Evolutionary conservation across 2,329 filamentous ascomycete species (phyloP).

Genomic region (Cordyceps farinosa): DNA sequence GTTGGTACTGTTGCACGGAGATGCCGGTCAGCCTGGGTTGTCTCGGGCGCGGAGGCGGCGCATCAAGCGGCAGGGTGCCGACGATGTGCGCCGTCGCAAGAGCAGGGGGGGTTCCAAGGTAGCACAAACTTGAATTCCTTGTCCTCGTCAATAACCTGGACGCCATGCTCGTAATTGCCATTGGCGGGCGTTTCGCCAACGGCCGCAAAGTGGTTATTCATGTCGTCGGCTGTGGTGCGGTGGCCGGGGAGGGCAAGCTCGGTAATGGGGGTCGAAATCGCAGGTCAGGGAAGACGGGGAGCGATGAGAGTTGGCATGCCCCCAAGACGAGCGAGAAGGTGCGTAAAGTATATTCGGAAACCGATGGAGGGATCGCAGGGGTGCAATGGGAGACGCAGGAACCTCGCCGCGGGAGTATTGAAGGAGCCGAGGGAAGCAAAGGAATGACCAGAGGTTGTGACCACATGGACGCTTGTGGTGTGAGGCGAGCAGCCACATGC

Average conservation of each 20-base stretch:
- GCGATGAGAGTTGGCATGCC: slow-evolving; percentile 6
- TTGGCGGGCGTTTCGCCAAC: slow-evolving; percentile 63
- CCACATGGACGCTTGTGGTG: slow-evolving; percentile 16
- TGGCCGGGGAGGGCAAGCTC: slow-evolving; percentile 4
- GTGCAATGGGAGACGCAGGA: not conserved
- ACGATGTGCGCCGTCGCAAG: slow-evolving; percentile 3
- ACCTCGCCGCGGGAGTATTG: not conserved
- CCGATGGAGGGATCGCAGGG: not conserved
- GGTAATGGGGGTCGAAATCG: slow-evolving; percentile 14
- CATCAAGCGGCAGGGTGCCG: not conserved
- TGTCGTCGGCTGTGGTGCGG: slow-evolving; percentile 31
- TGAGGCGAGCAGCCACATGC: slow-evolving; percentile 11
- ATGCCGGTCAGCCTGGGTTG: slow-evolving; percentile 19
- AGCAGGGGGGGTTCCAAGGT: slow-evolving; percentile 13
- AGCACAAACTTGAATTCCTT: slow-evolving; percentile 82
- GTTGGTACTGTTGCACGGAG: slow-evolving; percentile 54
- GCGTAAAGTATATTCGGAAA: slow-evolving; percentile 5
- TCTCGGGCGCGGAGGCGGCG: slow-evolving; percentile 6
- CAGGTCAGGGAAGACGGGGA: slow-evolving; percentile 4
- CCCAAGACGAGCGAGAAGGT: not conserved
- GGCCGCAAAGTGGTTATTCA: slow-evolving; percentile 80
- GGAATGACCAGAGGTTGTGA: slow-evolving; percentile 16
- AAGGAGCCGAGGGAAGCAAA: slow-evolving; percentile 3
- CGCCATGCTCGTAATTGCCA: slow-evolving; percentile 81
- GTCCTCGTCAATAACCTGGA: slow-evolving; percentile 89